Percentiles rank a stretch among this genome's conserved stretches.
phyloP scores from a whole-genome alignment of 306 rosid genomes.

The Cucurbita maxima region DNA sequence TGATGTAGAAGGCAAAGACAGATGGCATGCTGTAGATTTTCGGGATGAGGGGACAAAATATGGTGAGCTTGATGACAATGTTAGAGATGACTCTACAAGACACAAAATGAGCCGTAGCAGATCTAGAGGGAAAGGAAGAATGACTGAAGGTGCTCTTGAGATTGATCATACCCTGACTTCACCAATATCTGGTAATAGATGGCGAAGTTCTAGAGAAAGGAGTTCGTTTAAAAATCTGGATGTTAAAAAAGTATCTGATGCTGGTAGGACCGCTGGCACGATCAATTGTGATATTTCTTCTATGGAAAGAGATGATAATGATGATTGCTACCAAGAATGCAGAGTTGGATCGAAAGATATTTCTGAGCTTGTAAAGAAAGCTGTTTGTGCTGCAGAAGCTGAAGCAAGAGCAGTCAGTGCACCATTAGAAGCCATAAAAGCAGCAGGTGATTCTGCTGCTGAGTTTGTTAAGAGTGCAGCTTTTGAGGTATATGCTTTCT shows the following conservation, averaged over 20 bases:
- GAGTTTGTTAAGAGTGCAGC: constrained; percentile 93
- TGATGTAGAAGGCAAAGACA: constrained; percentile 48
- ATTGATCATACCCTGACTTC: constrained; percentile 51
- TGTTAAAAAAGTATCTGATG: constrained; percentile 38
- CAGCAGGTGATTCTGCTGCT: constrained; percentile 95
- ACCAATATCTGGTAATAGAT: constrained; percentile 62
- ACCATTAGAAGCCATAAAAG: constrained; percentile 83
- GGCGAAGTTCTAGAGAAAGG: constrained; percentile 55
- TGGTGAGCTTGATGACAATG: constrained; percentile 64
- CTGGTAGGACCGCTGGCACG: constrained; percentile 34
- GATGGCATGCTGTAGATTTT: constrained; percentile 48
- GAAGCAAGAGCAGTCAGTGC: constrained; percentile 92
- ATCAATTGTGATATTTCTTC: constrained; percentile 22
- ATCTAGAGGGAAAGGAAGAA: constrained; percentile 70
- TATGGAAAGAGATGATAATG: constrained; percentile 64
- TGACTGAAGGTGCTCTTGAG: constrained; percentile 54
- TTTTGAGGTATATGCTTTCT: constrained; percentile 42
- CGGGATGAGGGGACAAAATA: constrained; percentile 53
- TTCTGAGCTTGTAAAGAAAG: constrained; percentile 60
- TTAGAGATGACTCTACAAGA: constrained; percentile 63
- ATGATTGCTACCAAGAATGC: constrained; percentile 76
- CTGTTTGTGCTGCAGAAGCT: constrained; percentile 80
- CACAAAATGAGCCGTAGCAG: constrained; percentile 60
- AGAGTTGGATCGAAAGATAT: constrained; percentile 65
- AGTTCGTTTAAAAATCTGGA: constrained; percentile 33